Percentiles rank a stretch among this genome's conserved stretches.
phyloP scores from a whole-genome alignment of 148 eudicot genomes.

The Camellia lanceoleosa region DNA sequence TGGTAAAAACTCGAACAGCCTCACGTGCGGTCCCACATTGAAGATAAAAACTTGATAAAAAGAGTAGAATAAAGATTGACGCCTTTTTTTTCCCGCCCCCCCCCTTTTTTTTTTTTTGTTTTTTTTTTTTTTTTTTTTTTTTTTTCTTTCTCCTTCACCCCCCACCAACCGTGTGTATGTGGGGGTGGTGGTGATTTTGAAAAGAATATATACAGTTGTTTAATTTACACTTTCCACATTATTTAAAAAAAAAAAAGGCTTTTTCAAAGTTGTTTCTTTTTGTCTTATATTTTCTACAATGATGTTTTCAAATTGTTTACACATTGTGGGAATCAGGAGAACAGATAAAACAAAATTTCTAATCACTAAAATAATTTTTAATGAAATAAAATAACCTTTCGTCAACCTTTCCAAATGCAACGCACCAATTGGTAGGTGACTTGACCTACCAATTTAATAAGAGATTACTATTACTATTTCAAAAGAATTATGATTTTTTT shows the following conservation, averaged over 20 bases:
- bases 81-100: too few relatives aligned
- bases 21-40: constrained; percentile 6
- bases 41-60: too few relatives aligned
- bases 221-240: not conserved
- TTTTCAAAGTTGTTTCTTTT: not conserved
- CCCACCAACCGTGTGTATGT: too few relatives aligned
- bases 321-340: not conserved
- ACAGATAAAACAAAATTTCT: not conserved
- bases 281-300: not conserved
- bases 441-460: too few relatives aligned
- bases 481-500: not conserved
- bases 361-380: not conserved
- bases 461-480: too few relatives aligned
- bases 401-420: not conserved
- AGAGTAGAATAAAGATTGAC: too few relatives aligned
- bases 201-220: not conserved
- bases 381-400: not conserved
- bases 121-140: too few relatives aligned
- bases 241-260: not conserved
- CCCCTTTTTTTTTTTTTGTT: too few relatives aligned
- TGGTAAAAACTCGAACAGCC: not conserved
- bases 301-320: not conserved
- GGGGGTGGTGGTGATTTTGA: too few relatives aligned
- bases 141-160: too few relatives aligned
- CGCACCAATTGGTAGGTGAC: not conserved